Percentiles rank a stretch among this genome's conserved stretches.
phyloP scores from a whole-genome alignment of 2,329 filamentous ascomycete genomes.

The Alternaria sp. region DNA sequence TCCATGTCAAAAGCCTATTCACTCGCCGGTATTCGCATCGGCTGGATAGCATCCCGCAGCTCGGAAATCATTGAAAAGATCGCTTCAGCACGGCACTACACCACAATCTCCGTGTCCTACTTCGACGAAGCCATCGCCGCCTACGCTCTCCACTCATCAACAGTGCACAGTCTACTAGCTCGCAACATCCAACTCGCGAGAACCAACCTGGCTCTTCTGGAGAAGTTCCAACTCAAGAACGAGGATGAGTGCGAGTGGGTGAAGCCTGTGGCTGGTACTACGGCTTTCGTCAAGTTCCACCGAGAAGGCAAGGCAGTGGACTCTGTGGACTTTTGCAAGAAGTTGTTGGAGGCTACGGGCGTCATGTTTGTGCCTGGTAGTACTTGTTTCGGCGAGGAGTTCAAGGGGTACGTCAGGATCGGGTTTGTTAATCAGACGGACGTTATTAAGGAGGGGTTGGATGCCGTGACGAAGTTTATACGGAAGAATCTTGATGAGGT shows the following conservation, averaged over 20 bases:
- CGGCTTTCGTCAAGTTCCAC: conserved; percentile 75
- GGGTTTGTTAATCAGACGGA: conserved; percentile 77
- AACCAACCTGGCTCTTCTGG: conserved; percentile 70
- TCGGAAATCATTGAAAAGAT: conserved; percentile 66
- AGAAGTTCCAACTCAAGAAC: conserved; percentile 70
- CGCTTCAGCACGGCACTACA: conserved; percentile 76
- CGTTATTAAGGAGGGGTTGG: conserved; percentile 70
- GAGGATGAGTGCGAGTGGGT: conserved; percentile 71
- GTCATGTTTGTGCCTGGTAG: conserved; percentile 78
- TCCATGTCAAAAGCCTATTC: conserved; percentile 88
- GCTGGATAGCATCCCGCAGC: conserved; percentile 79
- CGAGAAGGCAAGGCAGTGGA: conserved; percentile 68
- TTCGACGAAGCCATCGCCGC: conserved; percentile 80
- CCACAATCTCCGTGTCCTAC: conserved; percentile 83
- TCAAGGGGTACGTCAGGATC: conserved; percentile 74
- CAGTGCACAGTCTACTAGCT: conserved; percentile 67
- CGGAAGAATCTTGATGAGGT: conserved; percentile 63
- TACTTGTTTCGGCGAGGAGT: conserved; percentile 75
- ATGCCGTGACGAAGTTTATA: conserved; percentile 61
- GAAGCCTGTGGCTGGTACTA: conserved; percentile 79
- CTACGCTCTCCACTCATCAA: conserved; percentile 71
- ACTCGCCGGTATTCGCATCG: conserved; percentile 79
- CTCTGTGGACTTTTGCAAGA: conserved; percentile 73
- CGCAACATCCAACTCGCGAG: conserved; percentile 72
- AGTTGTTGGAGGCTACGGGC: conserved; percentile 70